Evolutionary conservation across 2,329 filamentous ascomycete genomes (phyloP).

Genomic region (Botrytis byssoidea): DNA sequence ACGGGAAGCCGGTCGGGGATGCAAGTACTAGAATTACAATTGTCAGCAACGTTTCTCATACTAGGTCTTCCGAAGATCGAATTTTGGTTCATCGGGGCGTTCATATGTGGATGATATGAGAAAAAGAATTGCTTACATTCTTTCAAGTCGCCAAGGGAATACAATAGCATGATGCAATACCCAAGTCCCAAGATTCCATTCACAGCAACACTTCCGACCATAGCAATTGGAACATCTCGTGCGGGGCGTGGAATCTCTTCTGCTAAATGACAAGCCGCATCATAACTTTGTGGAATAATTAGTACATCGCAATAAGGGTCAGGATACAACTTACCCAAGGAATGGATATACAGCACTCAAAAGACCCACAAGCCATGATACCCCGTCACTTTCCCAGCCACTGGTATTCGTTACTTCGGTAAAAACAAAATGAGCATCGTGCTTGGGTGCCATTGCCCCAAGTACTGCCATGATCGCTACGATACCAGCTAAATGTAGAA

Average conservation of each 20-base stretch:
- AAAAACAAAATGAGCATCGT: slow-evolving; percentile 46
- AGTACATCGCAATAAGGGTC: not conserved
- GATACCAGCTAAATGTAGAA: slow-evolving; percentile 41
- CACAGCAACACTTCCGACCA: slow-evolving; percentile 45
- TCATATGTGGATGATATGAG: not conserved
- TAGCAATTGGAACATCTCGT: slow-evolving; percentile 44
- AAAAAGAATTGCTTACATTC: slow-evolving; percentile 13
- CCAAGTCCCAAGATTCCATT: slow-evolving; percentile 49
- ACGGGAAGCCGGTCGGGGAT: slow-evolving; percentile 47
- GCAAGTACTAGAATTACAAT: slow-evolving; percentile 37
- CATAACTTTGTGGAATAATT: slow-evolving; percentile 37
- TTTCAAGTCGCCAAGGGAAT: slow-evolving; percentile 44
- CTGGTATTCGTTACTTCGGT: slow-evolving; percentile 46
- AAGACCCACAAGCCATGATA: slow-evolving; percentile 49
- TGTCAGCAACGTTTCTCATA: not conserved
- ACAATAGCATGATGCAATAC: slow-evolving; percentile 46
- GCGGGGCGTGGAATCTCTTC: slow-evolving; percentile 48
- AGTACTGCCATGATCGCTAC: slow-evolving; percentile 42
- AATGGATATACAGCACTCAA: slow-evolving; percentile 43
- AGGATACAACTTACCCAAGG: slow-evolving; percentile 35
- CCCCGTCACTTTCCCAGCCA: slow-evolving; percentile 46
- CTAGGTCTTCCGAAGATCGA: not conserved
- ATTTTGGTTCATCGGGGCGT: not conserved
- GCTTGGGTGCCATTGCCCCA: slow-evolving; percentile 47
- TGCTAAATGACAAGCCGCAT: slow-evolving; percentile 47